These are phyloP conservation scores for Xanthoparmelia taractica DNA, from an alignment of 495 filamentous ascomycete genomes.

Conservation along the genomic window DNA sequence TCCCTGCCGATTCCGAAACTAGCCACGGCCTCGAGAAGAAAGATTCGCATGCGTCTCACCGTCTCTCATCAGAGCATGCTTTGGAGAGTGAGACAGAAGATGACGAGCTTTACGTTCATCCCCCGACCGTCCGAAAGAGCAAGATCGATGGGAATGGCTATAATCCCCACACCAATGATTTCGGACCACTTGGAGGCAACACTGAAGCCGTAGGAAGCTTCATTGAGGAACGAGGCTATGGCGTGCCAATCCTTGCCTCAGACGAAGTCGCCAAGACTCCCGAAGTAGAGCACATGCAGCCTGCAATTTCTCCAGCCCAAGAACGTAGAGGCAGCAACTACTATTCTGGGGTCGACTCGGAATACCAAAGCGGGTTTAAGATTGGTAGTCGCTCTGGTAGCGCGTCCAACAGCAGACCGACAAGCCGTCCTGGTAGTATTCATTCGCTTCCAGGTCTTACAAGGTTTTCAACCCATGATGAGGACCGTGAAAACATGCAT, in stretches of 20 bases:
- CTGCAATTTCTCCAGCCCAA: constrained; percentile 64
- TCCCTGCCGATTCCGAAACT: constrained; percentile 34
- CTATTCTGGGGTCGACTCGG: constrained; percentile 41
- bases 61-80: constrained; percentile 28
- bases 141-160: constrained; percentile 55
- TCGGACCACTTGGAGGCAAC: constrained; percentile 42
- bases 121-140: constrained; percentile 53
- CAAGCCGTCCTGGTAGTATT: constrained; percentile 63
- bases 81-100: constrained; percentile 44
- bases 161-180: constrained; percentile 37
- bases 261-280: constrained; percentile 83
- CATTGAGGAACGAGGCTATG: constrained; percentile 47
- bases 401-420: constrained; percentile 55
- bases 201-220: constrained; percentile 42
- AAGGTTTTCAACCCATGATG: constrained; percentile 43
- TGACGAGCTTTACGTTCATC: constrained; percentile 67
- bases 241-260: constrained; percentile 78
- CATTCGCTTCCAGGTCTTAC: constrained; percentile 41
- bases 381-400: constrained; percentile 43
- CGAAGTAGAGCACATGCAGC: constrained; percentile 53
- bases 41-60: constrained; percentile 21
- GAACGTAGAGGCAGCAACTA: constrained; percentile 53
- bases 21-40: constrained; percentile 27
- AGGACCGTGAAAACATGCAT: constrained; percentile 45
- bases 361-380: constrained; percentile 23